These are phyloP conservation scores for Sporodiniella umbellata DNA, from an alignment of 371 early-diverging fungal species.

Conservation along the genomic window DNA sequence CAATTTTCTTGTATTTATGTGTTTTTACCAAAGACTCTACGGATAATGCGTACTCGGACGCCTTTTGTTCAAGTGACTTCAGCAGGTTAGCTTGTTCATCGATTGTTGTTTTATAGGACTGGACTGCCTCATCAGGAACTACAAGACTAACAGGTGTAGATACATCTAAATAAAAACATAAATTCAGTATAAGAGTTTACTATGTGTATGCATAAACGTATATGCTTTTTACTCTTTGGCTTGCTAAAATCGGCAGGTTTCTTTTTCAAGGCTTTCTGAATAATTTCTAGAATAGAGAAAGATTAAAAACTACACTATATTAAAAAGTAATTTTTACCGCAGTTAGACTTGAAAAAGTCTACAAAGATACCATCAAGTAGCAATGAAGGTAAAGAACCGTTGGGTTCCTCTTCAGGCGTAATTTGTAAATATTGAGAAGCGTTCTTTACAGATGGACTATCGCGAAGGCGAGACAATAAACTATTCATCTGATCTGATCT, in stretches of 20 bases:
- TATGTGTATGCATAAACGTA: background rate
- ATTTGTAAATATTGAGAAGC: slow-evolving; percentile 63
- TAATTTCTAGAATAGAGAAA: slow-evolving; percentile 19
- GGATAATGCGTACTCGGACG: slow-evolving; percentile 21
- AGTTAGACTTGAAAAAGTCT: slow-evolving; percentile 75
- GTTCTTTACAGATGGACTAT: slow-evolving; percentile 76
- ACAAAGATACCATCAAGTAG: slow-evolving; percentile 81
- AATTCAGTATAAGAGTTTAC: no score
- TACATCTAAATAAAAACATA: slow-evolving; percentile 5
- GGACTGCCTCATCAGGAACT: slow-evolving; percentile 31
- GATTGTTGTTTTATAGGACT: slow-evolving; percentile 44
- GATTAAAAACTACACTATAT: no score
- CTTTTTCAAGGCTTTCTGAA: slow-evolving; percentile 38
- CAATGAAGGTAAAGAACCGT: slow-evolving; percentile 50
- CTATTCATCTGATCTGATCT: slow-evolving; percentile 86
- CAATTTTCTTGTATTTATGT: background rate
- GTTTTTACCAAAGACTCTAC: slow-evolving; percentile 26
- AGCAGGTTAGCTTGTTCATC: slow-evolving; percentile 43
- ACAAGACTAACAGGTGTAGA: slow-evolving; percentile 14
- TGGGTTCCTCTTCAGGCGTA: slow-evolving; percentile 42
- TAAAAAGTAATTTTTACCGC: slow-evolving; percentile 67
- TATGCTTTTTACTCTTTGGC: slow-evolving; percentile 10
- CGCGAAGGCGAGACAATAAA: slow-evolving; percentile 79
- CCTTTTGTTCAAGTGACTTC: slow-evolving; percentile 25
- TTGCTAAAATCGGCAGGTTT: slow-evolving; percentile 32